Base-by-base conservation (phyloP, 2,329 filamentous ascomycete species). In the Macrophomina tecta region DNA sequence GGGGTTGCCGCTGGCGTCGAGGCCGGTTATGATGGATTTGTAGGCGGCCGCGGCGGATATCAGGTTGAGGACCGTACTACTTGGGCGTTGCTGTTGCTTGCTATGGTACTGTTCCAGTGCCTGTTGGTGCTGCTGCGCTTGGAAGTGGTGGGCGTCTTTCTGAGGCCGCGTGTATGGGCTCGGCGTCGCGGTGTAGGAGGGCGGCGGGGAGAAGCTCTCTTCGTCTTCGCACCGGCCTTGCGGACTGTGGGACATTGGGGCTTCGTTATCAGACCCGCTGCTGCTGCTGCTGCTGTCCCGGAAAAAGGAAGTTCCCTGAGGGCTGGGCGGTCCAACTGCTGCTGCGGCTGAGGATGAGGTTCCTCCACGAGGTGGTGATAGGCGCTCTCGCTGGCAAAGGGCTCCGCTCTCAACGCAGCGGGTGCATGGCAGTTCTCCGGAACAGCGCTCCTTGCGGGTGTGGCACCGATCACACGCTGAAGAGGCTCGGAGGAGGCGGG, bases 401-500 rank as follows among this genome's bases (percentile, higher is more conserved):
- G 55, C 23, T 16, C 55, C 38, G 38, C 23, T 46, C 5, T 46
- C 55, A 23, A 60, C 18, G 40, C 55, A 60, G n/a, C 55, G 38
- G 2, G 12, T 9, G 38, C 55, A 60, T 45, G 55, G 38, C 38
- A 11, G 23, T 11, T 45, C 55, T 2, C 55, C 55, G 12, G 23
- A 60, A 45, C 55, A 60, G 55, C 55, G 55, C 23, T 60, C 55
- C 12, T 60, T 60, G 23, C 55, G 55, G 23, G 30, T 3, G 40
- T 60, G 55, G 38, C 38, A 60, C 5, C 55, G 38, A n/a, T 60
- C 55, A 18, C 38, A 60, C 6, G 55, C 55, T 9, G 40, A 16
- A 2, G 18, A 32, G 4, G 28, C 38, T 12, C 55, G 55, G 14
- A 52, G 55, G 23, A 18, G 32, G 55, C 55, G 38, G 38, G 6